Conservation (phyloP, 306 rosid species). For the Quercus suber region DNA sequence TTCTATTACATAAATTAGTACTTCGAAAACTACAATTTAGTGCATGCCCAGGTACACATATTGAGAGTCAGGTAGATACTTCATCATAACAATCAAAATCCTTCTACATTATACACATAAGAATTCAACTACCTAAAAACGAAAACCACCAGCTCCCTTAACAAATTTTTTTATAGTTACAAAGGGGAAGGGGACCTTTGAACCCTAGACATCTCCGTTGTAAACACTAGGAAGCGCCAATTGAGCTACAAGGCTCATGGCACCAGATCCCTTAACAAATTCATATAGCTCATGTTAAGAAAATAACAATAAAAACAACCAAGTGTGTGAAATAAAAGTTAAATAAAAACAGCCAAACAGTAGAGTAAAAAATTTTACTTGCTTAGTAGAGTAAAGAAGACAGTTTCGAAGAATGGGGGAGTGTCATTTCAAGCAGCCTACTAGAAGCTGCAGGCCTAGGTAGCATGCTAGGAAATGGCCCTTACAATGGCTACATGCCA, state of each 20-base stretch:
- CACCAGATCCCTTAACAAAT: slow-evolving; percentile 1
- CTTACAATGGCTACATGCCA: neutral
- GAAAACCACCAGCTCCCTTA: neutral
- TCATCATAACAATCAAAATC: slow-evolving; percentile 4
- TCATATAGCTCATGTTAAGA: neutral
- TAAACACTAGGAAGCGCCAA: no score
- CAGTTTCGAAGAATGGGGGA: slow-evolving; percentile 1
- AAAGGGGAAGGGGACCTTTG: no score
- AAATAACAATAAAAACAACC: no score
- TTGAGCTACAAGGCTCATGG: no score
- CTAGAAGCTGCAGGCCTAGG: slow-evolving; percentile 7
- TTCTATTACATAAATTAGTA: neutral
- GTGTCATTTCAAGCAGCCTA: neutral
- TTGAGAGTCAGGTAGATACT: neutral
- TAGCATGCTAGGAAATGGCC: neutral
- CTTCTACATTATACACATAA: slow-evolving; percentile 5
- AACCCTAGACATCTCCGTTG: no score
- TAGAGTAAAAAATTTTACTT: neutral
- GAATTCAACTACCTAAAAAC: slow-evolving; percentile 1
- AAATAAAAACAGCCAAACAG: slow-evolving; percentile 3
- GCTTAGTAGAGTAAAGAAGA: slow-evolving; percentile 5
- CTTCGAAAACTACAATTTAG: neutral
- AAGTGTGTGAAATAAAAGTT: neutral
- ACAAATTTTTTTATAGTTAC: neutral
- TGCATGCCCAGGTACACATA: neutral